Base-by-base conservation (phyloP, 805 yeast species). In the Pichia scutulata region DNA sequence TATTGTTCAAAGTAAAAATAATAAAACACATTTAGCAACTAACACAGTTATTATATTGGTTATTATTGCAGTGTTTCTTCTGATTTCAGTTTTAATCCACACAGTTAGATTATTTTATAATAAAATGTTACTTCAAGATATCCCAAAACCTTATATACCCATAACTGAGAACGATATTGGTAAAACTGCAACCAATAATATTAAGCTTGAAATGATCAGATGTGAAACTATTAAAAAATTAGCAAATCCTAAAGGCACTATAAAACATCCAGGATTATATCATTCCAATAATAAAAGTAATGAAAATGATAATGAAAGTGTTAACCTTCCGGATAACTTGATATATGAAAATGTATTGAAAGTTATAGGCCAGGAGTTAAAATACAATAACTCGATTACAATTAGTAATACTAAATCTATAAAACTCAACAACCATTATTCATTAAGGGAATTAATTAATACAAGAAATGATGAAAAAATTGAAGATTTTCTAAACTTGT, bases 41-140 rank as follows among this genome's bases (percentile, higher is more conserved):
- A 88, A 89, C 62, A 79, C 92, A 3, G 83, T 90, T 54, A 87
- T 90, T 52, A 87, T 89, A 21, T 80, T 86, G 8, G 77, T 81
- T 43, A 88, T 85, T 7, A 74, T 86, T 58, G 87, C 81, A 2
- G 67, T 80, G 1, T 80, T 86, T 55, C 70, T 81, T 1, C 51
- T 84, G 0, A 57, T 76, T 7, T 67, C 81, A 4, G 54, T 81
- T 0, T 54, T 79, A 1, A 63, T 86, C 19, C 78, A 81, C 55
- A 67, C 84, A 21, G 68, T 78, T 39, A 73, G 98, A 50, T 68
- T 88, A 8, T 70, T 81, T 50, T 73, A 76, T 23, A 72, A 77
- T 49, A 73, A 83, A 51, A 73, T 79, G 47, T 70, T 82, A 46
- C 60, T 89, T 54, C 78, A 80, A 52, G 93, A 85, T 56, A 86